phyloP scores from a whole-genome alignment of 345 rosid species.

The Ceriops tagal region DNA sequence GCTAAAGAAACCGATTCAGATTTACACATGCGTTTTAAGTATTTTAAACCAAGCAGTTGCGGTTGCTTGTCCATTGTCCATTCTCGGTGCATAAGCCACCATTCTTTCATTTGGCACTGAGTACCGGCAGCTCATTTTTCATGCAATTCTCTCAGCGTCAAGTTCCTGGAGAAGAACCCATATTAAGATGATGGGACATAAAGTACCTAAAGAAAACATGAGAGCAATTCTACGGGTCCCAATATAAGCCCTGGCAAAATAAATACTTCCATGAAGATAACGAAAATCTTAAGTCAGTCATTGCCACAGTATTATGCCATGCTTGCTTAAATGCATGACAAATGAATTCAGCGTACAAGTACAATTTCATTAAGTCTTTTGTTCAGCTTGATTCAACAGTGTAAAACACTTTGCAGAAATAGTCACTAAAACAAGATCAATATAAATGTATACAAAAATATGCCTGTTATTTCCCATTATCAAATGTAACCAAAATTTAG shows the following conservation, averaged over 20 bases:
- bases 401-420: too few relatives aligned
- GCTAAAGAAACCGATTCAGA: conserved; percentile 8
- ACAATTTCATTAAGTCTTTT: too few relatives aligned
- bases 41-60: conserved; percentile 3
- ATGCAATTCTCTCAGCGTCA: conserved; percentile 14
- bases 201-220: neutral
- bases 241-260: neutral
- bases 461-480: too few relatives aligned
- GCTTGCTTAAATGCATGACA: too few relatives aligned
- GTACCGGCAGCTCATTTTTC: neutral
- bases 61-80: neutral
- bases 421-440: too few relatives aligned
- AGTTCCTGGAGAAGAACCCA: conserved; percentile 28
- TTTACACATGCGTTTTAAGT: neutral
- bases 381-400: too few relatives aligned
- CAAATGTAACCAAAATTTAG: conserved; percentile 5
- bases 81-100: neutral
- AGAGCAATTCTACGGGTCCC: neutral
- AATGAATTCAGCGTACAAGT: too few relatives aligned
- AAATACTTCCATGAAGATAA: neutral
- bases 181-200: neutral
- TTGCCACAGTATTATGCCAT: too few relatives aligned
- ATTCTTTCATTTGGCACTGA: neutral
- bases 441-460: too few relatives aligned
- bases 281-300: neutral